A percentile compares a stretch with the other conserved stretches of the same genome.
These are phyloP conservation scores for Lagerstroemia speciosa DNA, from an alignment of 345 rosid genomes.

Conservation along the genomic window DNA sequence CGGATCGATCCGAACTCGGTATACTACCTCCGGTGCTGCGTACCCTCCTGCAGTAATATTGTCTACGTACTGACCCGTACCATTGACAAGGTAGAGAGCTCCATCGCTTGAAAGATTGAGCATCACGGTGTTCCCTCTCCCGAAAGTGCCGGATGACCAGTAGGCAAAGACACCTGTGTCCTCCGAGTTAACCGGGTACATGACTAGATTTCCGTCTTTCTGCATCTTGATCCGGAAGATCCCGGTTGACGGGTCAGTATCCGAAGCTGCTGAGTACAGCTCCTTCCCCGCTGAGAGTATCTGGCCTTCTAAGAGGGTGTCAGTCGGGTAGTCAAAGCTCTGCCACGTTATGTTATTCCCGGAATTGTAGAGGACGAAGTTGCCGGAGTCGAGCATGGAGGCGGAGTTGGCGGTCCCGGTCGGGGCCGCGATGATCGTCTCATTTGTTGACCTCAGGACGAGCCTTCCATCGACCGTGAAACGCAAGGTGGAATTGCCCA, in stretches of 20 bases:
- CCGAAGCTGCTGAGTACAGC: conserved; percentile 11
- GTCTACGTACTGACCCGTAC: background rate
- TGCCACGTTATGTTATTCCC: conserved; percentile 7
- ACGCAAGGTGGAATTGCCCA: background rate
- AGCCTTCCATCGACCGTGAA: conserved; percentile 12
- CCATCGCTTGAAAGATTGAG: conserved; percentile 8
- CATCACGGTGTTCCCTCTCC: background rate
- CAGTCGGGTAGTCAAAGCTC: conserved; percentile 12
- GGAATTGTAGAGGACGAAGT: conserved; percentile 15
- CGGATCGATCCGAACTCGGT: conserved; percentile 2
- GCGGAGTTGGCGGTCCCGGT: conserved; percentile 15
- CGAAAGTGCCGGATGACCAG: background rate
- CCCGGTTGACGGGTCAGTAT: conserved; percentile 9
- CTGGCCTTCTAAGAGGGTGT: conserved; percentile 16
- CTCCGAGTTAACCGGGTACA: background rate
- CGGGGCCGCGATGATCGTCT: background rate
- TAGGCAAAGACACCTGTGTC: background rate
- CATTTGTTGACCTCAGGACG: conserved; percentile 2
- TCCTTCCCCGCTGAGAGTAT: conserved; percentile 2
- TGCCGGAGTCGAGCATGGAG: conserved; percentile 16
- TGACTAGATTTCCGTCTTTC: conserved; percentile 17
- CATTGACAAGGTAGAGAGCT: conserved; percentile 4
- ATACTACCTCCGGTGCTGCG: background rate
- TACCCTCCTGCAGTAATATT: conserved; percentile 2
- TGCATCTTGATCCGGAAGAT: conserved; percentile 15